phyloP scores from a whole-genome alignment of 225 moss, liverwort and hornwort genomes.

The Pseudisothecium myosuroides region DNA sequence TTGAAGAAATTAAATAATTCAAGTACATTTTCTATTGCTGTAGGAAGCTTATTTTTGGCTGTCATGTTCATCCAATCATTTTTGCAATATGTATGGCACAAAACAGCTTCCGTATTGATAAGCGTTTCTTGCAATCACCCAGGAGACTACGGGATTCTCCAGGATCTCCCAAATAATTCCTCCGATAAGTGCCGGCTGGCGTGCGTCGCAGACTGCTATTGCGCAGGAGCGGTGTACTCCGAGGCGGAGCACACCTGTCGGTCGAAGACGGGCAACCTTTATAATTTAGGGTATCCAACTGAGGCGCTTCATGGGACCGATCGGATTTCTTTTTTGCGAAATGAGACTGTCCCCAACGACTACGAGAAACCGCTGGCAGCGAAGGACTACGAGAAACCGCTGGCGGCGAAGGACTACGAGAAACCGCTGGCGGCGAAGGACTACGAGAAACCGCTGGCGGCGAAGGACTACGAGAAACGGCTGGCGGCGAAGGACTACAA shows the following conservation, averaged over 20 bases:
- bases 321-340: not conserved
- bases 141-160: not conserved
- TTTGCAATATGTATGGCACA: no score
- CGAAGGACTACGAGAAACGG: no score
- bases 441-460: rapidly evolving
- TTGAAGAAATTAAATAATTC: no score
- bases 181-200: rapidly evolving
- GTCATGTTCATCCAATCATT: no score
- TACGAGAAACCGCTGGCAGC: rapidly evolving
- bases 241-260: no score
- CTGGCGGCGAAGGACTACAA: not conserved
- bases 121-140: no score
- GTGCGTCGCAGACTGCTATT: not conserved
- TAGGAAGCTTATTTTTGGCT: no score
- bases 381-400: no score
- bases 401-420: rapidly evolving
- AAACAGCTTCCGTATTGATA: no score
- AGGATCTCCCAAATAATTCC: rapidly evolving
- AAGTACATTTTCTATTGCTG: no score
- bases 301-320: not conserved
- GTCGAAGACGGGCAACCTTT: no score
- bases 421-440: rapidly evolving
- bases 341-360: no score
- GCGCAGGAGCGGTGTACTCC: not conserved
- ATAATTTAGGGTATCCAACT: rapidly evolving